Base-by-base conservation (phyloP, 176 grass and related monocot species). In the Elaeis guineensis region DNA sequence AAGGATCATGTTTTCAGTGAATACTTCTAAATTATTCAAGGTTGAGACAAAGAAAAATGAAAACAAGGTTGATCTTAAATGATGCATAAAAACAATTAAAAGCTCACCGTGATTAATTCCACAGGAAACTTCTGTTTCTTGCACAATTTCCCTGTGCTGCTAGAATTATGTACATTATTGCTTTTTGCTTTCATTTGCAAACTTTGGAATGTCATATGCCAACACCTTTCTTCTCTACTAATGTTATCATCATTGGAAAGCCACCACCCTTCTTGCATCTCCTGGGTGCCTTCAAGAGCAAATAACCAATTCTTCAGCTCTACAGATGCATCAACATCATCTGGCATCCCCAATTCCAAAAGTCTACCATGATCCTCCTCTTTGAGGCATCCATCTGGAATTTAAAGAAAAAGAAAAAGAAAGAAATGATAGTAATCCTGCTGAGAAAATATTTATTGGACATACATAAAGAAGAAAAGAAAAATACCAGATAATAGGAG, bases 181-280 rank as follows among this genome's bases (percentile, higher is more conserved):
- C 84, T 92, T 76, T 89, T 98, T 63, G 84, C 85, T 54, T 73
- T 85, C 58, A 98, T 19, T 39, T 92, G 84, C 61, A 98, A 69
- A 78, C 78, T 89, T 65, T 69, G 86, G 67, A 98, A 98, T 16
- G 88, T 86, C 30, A 85, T 86, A 82, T 98, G 94, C 94, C 94
- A 98, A 75, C 94, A 98, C 55, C 77, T 98, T n/a, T 98, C 94
- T 83, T 92, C 94, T 83, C 94, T 89, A 55, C 67, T 83, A 65
- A 92, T 56, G 75, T 39, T 29, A 66, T 86, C 77, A 64, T 32
- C 72, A 58, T 54, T 61, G 54, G 54, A 52, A 61, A 53, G 74
- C 21, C 78, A 69, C 70, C 69, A 83, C 77, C 55, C 69, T 58
- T 90, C 74, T 19, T 63, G 74, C 60, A 82, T 57, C 63, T 92